phyloP scores from a whole-genome alignment of 306 rosid genomes.

The Cucumis hystrix region DNA sequence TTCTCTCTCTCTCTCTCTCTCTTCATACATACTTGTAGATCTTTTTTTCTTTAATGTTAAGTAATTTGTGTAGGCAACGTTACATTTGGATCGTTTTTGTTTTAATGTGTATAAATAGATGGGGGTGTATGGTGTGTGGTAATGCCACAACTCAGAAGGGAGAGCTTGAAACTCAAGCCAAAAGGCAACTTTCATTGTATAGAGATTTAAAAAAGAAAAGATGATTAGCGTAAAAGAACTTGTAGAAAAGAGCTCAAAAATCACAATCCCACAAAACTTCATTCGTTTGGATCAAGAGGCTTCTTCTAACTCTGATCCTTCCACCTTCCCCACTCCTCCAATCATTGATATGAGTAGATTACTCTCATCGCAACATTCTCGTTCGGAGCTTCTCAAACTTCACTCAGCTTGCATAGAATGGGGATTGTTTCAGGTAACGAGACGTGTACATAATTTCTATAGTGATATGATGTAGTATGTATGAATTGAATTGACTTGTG shows the following conservation, averaged over 20 bases:
- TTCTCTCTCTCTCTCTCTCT: too few species aligned
- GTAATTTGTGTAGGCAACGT: too few species aligned
- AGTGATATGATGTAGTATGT: too few species aligned
- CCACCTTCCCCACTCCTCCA: conserved; percentile 24
- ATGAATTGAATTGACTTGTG: too few species aligned
- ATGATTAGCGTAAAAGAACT: conserved; percentile 14
- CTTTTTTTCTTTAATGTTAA: too few species aligned
- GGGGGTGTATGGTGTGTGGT: background rate
- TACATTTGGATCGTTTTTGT: too few species aligned
- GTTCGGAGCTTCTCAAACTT: conserved; percentile 28
- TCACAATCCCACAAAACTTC: conserved; percentile 25
- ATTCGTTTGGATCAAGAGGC: conserved; percentile 25
- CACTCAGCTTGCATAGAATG: conserved; percentile 53
- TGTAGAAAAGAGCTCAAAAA: background rate
- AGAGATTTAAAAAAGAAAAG: background rate
- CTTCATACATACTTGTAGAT: too few species aligned
- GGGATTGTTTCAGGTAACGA: conserved; percentile 64
- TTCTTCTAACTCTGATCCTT: background rate
- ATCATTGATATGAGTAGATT: conserved; percentile 36
- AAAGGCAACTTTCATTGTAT: too few species aligned
- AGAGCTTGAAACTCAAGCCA: background rate
- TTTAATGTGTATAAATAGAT: background rate
- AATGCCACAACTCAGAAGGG: background rate
- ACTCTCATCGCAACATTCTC: background rate
- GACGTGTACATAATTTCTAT: too few species aligned